Base-by-base conservation (phyloP, 495 filamentous ascomycete species). In the Lasiosphaeriaceae sp. region DNA sequence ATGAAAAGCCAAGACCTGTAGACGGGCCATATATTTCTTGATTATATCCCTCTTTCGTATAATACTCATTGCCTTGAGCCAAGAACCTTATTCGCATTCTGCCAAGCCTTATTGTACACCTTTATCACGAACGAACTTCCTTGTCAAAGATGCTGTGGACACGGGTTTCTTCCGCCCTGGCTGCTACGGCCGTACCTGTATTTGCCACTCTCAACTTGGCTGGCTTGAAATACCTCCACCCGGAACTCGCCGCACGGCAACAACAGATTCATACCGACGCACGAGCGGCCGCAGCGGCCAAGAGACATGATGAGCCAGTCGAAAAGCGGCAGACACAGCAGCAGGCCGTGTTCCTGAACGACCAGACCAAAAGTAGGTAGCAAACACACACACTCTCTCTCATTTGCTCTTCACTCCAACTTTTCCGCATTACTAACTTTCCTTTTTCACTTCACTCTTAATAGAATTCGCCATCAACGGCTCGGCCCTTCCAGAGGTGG, bases 391-490 rank as follows among this genome's bases (percentile, higher is more conserved):
- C 45, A 19, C 45, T 19, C 45, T 7, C 45, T 22, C 3, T 1
- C 3, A 22, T 35, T 55, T 43, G 1, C 1, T 17, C 9, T 4
- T 23, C 0, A 35, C 14, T 21, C 21, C 8, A 20, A 24, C 2
- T 2, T 11, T 9, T n/a, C n/a, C n/a, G n/a, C n/a, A n/a, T n/a
- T n/a, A n/a, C n/a, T n/a, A n/a, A n/a, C n/a, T n/a, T n/a, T n/a
- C n/a, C n/a, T n/a, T n/a, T n/a, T n/a, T n/a, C n/a, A n/a, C n/a
- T n/a, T n/a, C n/a, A n/a, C n/a, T n/a, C n/a, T n/a, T n/a, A n/a
- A n/a, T 20, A 85, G 82, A 81, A 59, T 92, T 84, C 62, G 71
- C 77, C 7, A 86, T 91, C 56, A 82, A 91, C 60, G 88, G 88
- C 22, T 80, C 79, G 2, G 76, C 74, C 4, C 82, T 92, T 53